A percentile compares a stretch with the other conserved stretches of the same genome.
Evolutionary conservation across 73 alveolate genomes (phyloP).

Genomic region (Uronychia setigera): DNA sequence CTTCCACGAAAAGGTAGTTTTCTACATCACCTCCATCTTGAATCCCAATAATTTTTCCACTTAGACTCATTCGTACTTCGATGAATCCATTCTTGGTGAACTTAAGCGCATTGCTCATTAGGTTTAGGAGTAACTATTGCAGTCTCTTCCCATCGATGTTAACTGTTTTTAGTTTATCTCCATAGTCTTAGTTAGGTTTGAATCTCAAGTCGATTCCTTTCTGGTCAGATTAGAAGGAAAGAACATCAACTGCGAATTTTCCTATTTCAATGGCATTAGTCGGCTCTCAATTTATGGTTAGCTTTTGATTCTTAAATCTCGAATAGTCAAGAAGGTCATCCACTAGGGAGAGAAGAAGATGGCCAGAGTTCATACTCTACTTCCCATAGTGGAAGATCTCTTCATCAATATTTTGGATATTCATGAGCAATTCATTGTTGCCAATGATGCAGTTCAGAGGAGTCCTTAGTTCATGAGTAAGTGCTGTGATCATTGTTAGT

Average conservation of each 20-base stretch:
- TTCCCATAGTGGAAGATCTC: too few species aligned
- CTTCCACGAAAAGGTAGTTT: not conserved
- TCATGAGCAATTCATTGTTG: too few species aligned
- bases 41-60: not conserved
- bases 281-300: not conserved
- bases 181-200: not conserved
- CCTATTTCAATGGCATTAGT: too few species aligned
- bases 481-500: too few species aligned
- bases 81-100: not conserved
- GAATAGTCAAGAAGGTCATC: too few species aligned
- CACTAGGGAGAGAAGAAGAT: too few species aligned
- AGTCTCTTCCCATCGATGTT: not conserved
- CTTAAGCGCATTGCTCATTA: not conserved
- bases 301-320: too few species aligned
- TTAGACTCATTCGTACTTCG: not conserved
- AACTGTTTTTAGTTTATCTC: not conserved
- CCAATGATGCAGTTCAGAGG: too few species aligned
- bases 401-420: too few species aligned
- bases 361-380: too few species aligned
- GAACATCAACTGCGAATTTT: not conserved
- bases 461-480: too few species aligned
- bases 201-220: not conserved
- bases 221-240: not conserved
- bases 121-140: not conserved
- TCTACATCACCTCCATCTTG: not conserved